phyloP scores from a whole-genome alignment of 345 rosid genomes.

The Eucalyptus leucophloia region DNA sequence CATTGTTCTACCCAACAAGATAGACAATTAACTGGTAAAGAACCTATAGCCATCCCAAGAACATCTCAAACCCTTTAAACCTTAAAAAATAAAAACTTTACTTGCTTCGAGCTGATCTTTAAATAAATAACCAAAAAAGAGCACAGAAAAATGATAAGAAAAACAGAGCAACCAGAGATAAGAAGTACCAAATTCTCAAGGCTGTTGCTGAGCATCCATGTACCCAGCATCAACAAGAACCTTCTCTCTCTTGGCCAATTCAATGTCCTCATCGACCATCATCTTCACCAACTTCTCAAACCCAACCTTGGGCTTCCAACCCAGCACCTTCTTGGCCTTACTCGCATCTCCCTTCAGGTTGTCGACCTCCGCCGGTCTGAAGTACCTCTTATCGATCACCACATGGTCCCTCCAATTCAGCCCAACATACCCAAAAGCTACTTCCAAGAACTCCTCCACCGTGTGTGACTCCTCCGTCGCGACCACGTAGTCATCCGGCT shows the following conservation, averaged over 20 bases:
- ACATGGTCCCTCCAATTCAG: constrained; percentile 53
- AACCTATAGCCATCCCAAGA: not conserved
- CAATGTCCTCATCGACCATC: constrained; percentile 88
- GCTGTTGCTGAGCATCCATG: constrained; percentile 83
- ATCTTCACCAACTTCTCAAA: constrained; percentile 80
- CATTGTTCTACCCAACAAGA: not conserved
- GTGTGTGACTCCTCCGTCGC: constrained; percentile 93
- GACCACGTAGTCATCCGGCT: constrained; percentile 87
- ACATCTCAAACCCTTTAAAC: not conserved
- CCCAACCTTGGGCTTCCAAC: constrained; percentile 76
- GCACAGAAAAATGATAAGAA: not conserved
- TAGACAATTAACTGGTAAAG: not conserved
- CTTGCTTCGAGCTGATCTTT: not conserved
- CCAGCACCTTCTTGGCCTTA: constrained; percentile 40
- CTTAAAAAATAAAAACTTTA: not conserved
- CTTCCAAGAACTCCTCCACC: constrained; percentile 82
- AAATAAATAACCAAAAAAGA: not conserved
- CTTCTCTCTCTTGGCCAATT: constrained; percentile 81
- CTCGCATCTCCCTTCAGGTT: constrained; percentile 48
- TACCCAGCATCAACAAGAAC: constrained; percentile 91
- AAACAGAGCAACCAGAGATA: not conserved
- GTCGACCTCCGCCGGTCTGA: constrained; percentile 52
- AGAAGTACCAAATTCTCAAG: not conserved
- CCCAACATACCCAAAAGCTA: constrained; percentile 55
- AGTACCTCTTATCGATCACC: constrained; percentile 49